Evolutionary conservation across 306 rosid genomes (phyloP), one percentile per base, ranked within the genome.

Genomic region (Albizia julibrissin): DNA sequence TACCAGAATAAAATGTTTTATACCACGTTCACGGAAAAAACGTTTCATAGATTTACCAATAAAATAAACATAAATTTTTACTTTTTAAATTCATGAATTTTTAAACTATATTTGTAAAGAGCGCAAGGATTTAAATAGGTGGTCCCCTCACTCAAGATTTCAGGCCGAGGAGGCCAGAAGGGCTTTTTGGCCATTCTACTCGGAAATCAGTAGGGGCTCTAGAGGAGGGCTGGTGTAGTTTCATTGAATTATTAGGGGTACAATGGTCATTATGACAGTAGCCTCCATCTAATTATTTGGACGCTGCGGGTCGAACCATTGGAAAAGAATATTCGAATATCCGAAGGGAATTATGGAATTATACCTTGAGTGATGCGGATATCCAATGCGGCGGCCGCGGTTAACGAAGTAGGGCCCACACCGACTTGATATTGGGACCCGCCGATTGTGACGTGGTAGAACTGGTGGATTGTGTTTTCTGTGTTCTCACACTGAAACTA

Each of bases 261-360:
- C 10, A 81, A 58, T 47, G 1, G 88, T 79, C 64, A 86, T 19
- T 29, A 0, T 1, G 0, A 3, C 0, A 50, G 44, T 37, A 6
- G 54, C 43, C 27, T 5, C 8, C 5, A 34, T 61, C 33, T 1
- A 39, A 26, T 56, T 10, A 1, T n/a, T 65, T 44, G 19, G 14
- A 27, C 3, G 69, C 67, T n/a, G 85, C 64, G 68, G 71, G 24
- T 66, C 9, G 77, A 29, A 47, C 71, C 3, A 26, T 6, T 26
- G 8, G 76, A 46, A 81, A 76, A 22, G 82, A 8, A 89, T 92
- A 94, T 94, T 86, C 95, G 95, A 80, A 94, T 92, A 88, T 87
- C 79, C 88, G 27, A 27, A 59, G 8, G 47, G 91, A 50, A 87
- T 92, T 73, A 90, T 94, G 47, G 91, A 58, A 89, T 92, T 73